Evolutionary conservation across 768 basidiomycete genomes (phyloP).

Genomic region (Suillus luteus): DNA sequence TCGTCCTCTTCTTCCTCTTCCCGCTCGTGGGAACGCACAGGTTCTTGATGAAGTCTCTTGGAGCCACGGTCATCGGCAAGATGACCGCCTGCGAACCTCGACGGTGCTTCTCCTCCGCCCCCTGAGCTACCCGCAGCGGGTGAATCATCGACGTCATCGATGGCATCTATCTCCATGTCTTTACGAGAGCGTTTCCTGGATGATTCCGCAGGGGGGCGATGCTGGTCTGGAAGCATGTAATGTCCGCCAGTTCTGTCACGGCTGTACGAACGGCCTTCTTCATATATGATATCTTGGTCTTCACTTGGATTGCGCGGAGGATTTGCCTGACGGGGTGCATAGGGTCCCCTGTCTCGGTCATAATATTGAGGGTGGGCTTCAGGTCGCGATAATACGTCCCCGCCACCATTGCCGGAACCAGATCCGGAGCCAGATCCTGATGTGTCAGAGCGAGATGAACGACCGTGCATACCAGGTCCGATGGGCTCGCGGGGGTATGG

Average conservation of each 20-base stretch:
- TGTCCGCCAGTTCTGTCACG: slow-evolving; percentile 41
- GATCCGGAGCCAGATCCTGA: slow-evolving; percentile 58
- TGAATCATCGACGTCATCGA: slow-evolving; percentile 44
- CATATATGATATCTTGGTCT: slow-evolving; percentile 54
- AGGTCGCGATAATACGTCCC: slow-evolving; percentile 51
- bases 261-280: slow-evolving; percentile 47
- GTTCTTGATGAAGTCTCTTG: slow-evolving; percentile 62
- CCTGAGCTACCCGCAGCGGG: slow-evolving; percentile 32
- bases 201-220: slow-evolving; percentile 43
- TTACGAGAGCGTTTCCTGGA: slow-evolving; percentile 59
- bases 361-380: slow-evolving; percentile 54
- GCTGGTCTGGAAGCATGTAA: slow-evolving; percentile 38
- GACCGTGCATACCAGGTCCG: slow-evolving; percentile 32
- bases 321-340: slow-evolving; percentile 53
- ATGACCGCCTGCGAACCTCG: slow-evolving; percentile 39
- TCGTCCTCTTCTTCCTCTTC: slow-evolving; percentile 36
- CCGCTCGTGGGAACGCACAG: slow-evolving; percentile 26
- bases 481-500: slow-evolving; percentile 35
- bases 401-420: slow-evolving; percentile 37
- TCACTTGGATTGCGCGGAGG: slow-evolving; percentile 41
- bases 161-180: slow-evolving; percentile 66
- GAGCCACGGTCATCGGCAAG: slow-evolving; percentile 52
- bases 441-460: slow-evolving; percentile 56
- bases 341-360: slow-evolving; percentile 51
- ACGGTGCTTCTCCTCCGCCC: slow-evolving; percentile 30